A percentile compares a stretch with the other conserved stretches of the same genome.
phyloP scores from a whole-genome alignment of 2,329 filamentous ascomycete species.

The Iodosphaeria phyllophila region DNA sequence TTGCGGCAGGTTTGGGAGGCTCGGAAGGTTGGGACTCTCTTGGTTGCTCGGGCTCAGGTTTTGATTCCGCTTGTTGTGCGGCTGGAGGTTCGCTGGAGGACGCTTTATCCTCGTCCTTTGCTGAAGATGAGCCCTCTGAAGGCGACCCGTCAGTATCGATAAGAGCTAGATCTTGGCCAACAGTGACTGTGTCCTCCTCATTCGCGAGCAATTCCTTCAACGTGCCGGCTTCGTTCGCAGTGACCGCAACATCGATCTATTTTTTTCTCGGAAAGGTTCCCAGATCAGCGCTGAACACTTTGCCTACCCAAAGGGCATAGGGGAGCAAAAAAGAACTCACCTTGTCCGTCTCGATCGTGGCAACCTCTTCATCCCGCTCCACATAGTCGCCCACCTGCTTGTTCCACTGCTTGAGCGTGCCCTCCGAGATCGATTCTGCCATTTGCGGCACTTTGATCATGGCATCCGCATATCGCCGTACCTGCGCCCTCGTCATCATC shows the following conservation, averaged over 20 bases:
- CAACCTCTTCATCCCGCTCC: conserved; percentile 91
- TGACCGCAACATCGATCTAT: conserved; percentile 91
- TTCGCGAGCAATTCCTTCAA: conserved; percentile 84
- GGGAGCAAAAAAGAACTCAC: conserved; percentile 30
- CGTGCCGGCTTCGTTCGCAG: conserved; percentile 74
- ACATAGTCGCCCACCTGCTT: conserved; percentile 89
- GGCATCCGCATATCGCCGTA: conserved; percentile 55
- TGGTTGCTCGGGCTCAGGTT: conserved; percentile 25
- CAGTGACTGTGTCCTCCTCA: conserved; percentile 88
- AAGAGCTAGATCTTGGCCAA: conserved; percentile 79
- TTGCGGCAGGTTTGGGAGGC: conserved; percentile 14
- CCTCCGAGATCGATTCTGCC: conserved; percentile 97
- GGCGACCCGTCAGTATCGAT: conserved; percentile 59
- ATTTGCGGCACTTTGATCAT: conserved; percentile 90
- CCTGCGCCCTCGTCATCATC: conserved; percentile 35
- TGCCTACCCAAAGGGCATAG: conserved; percentile 1
- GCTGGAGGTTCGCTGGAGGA: conserved; percentile 18
- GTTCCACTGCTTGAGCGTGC: conserved; percentile 86
- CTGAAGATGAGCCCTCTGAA: conserved; percentile 33
- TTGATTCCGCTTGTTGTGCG: conserved; percentile 18
- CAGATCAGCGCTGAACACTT: too few relatives aligned
- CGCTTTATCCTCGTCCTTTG: conserved; percentile 37
- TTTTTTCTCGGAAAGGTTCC: too few relatives aligned
- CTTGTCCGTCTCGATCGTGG: conserved; percentile 98
- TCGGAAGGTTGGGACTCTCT: conserved; percentile 18